Percentiles rank a stretch among this genome's conserved stretches.
Evolutionary conservation across 2,329 filamentous ascomycete species (phyloP).

Genomic region (Talaromyces sp.): DNA sequence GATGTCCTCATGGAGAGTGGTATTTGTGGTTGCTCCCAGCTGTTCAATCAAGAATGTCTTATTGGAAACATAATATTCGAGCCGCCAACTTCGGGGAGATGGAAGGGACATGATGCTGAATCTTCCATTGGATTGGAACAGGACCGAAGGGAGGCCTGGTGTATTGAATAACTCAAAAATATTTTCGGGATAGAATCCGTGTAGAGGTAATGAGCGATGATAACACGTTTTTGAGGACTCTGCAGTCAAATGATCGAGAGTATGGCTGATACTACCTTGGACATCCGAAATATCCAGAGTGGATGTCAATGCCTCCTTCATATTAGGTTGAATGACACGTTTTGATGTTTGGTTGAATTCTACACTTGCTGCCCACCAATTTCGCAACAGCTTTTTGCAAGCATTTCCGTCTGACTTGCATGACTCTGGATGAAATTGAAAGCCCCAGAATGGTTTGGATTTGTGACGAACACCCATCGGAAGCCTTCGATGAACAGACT

Average conservation of each 20-base stretch:
- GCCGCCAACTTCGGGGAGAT: slow-evolving; percentile 34
- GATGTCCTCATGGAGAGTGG: not conserved
- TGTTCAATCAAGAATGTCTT: slow-evolving; percentile 27
- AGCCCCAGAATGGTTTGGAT: slow-evolving; percentile 72
- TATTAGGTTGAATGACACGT: slow-evolving; percentile 23
- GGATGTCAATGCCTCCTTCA: slow-evolving; percentile 22
- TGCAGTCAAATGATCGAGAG: slow-evolving; percentile 33
- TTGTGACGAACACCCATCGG: slow-evolving; percentile 75
- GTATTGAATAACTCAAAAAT: slow-evolving; percentile 36
- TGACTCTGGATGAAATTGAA: slow-evolving; percentile 90
- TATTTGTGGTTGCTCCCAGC: slow-evolving; percentile 6
- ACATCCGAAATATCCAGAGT: slow-evolving; percentile 30
- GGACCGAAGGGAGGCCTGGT: slow-evolving; percentile 30
- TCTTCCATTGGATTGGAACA: slow-evolving; percentile 46
- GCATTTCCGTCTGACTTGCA: slow-evolving; percentile 68
- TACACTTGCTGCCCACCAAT: slow-evolving; percentile 69
- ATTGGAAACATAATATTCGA: slow-evolving; percentile 32
- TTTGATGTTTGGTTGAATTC: slow-evolving; percentile 54
- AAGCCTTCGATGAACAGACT: slow-evolving; percentile 39
- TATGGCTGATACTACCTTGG: slow-evolving; percentile 50
- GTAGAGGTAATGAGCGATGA: slow-evolving; percentile 26
- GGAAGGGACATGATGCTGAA: slow-evolving; percentile 37
- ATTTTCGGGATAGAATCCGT: slow-evolving; percentile 28
- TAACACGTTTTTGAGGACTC: slow-evolving; percentile 28
- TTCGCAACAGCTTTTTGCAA: slow-evolving; percentile 59